Percentiles rank a stretch among this genome's conserved stretches.
Evolutionary conservation across 768 basidiomycete species (phyloP).

Genomic region (Podaxis mareebaensis): DNA sequence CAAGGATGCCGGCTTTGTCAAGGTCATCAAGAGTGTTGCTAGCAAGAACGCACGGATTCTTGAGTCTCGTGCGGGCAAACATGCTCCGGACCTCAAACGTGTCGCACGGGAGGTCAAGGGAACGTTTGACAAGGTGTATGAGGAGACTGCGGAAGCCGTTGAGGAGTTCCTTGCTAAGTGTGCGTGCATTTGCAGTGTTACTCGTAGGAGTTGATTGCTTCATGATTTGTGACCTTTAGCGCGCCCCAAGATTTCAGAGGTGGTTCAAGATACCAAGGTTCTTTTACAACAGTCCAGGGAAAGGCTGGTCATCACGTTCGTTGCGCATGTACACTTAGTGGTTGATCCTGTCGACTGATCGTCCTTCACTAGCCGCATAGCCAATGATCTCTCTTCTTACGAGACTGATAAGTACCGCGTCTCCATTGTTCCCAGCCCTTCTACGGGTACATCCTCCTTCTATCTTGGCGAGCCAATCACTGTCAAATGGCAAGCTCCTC

Average conservation of each 20-base stretch:
- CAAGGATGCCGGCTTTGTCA: slow-evolving; percentile 96
- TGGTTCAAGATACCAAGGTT: slow-evolving; percentile 91
- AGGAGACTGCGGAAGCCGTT: slow-evolving; percentile 89
- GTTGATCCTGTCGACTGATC: slow-evolving; percentile 6
- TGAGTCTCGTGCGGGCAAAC: slow-evolving; percentile 74
- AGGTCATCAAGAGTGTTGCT: slow-evolving; percentile 95
- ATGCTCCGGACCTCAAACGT: slow-evolving; percentile 80
- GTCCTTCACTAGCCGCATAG: slow-evolving; percentile 59
- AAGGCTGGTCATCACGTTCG: slow-evolving; percentile 88
- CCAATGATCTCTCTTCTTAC: slow-evolving; percentile 76
- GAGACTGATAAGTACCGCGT: slow-evolving; percentile 82
- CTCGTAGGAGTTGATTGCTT: slow-evolving; percentile 14
- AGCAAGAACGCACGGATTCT: slow-evolving; percentile 77
- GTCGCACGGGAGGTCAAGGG: slow-evolving; percentile 88
- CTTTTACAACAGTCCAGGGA: slow-evolving; percentile 90
- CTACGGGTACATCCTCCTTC: slow-evolving; percentile 60
- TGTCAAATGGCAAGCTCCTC: slow-evolving; percentile 86
- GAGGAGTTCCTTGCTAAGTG: slow-evolving; percentile 94
- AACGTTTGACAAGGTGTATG: slow-evolving; percentile 94
- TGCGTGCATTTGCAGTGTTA: slow-evolving; percentile 37
- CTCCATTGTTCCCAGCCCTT: slow-evolving; percentile 50
- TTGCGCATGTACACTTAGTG: slow-evolving; percentile 14
- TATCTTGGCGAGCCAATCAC: slow-evolving; percentile 90
- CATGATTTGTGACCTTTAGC: slow-evolving; percentile 45
- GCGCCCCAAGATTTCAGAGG: slow-evolving; percentile 84